Percentiles rank a stretch among this genome's conserved stretches.
phyloP scores from a whole-genome alignment of 2,329 filamentous ascomycete species.

The Fusarium duplospermum region DNA sequence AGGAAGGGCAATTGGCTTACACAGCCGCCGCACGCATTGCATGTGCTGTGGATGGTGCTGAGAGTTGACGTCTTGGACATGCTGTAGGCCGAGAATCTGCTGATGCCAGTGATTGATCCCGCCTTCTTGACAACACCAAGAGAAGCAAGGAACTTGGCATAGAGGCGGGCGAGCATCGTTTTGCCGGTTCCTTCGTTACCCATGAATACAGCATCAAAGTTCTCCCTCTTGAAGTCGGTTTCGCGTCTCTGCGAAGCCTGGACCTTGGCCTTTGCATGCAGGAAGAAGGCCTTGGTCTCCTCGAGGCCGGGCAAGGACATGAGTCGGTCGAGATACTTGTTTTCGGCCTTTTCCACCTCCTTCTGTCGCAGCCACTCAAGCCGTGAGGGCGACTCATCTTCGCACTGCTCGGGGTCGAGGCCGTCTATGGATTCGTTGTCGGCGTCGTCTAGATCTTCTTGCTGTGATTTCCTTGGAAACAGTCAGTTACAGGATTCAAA shows the following conservation, averaged over 20 bases:
- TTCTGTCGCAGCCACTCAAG: conserved; percentile 51
- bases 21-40: conserved; percentile 65
- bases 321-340: conserved; percentile 66
- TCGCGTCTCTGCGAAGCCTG: conserved; percentile 65
- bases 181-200: conserved; percentile 48
- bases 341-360: conserved; percentile 62
- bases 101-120: conserved; percentile 58
- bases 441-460: conserved; percentile 31
- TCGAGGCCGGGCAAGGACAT: conserved; percentile 74
- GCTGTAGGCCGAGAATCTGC: conserved; percentile 44
- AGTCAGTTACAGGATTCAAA: neutral
- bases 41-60: conserved; percentile 55
- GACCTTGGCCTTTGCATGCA: conserved; percentile 57
- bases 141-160: conserved; percentile 45
- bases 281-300: conserved; percentile 68
- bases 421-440: conserved; percentile 47
- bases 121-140: conserved; percentile 44
- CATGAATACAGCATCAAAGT: conserved; percentile 47
- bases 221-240: conserved; percentile 56
- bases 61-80: conserved; percentile 50
- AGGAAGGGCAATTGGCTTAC: conserved; percentile 46
- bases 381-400: conserved; percentile 56
- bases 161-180: conserved; percentile 45
- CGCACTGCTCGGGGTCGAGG: conserved; percentile 45
- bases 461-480: conserved; percentile 24